Evolutionary conservation across 1,139 yeast genomes (phyloP).

Genomic region (Taphrina wiesneri): DNA sequence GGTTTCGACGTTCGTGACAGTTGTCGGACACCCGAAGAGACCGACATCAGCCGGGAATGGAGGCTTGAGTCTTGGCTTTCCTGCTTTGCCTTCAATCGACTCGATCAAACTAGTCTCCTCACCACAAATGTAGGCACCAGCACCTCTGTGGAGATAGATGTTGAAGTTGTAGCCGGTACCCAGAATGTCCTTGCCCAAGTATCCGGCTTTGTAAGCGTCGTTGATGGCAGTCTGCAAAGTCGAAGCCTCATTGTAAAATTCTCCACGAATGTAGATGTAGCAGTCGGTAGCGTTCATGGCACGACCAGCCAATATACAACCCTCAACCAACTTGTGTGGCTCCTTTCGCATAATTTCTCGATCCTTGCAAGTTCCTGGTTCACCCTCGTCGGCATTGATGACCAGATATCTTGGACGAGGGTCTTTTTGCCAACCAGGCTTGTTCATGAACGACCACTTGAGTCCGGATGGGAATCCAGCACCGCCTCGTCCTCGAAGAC

Average conservation of each 20-base stretch:
- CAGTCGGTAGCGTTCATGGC: slow-evolving; percentile 94
- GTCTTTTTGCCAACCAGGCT: slow-evolving; percentile 91
- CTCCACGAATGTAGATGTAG: slow-evolving; percentile 85
- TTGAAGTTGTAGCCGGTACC: slow-evolving; percentile 84
- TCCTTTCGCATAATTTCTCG: slow-evolving; percentile 86
- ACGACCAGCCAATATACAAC: slow-evolving; percentile 81
- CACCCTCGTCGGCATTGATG: slow-evolving; percentile 91
- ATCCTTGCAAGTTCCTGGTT: slow-evolving; percentile 90
- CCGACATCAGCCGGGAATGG: slow-evolving; percentile 95
- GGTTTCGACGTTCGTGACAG: slow-evolving; percentile 86
- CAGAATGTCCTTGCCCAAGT: slow-evolving; percentile 79
- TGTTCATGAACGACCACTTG: slow-evolving; percentile 91
- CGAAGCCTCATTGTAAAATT: slow-evolving; percentile 76
- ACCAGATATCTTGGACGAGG: slow-evolving; percentile 81
- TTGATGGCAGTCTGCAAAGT: slow-evolving; percentile 74
- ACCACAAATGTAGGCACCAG: slow-evolving; percentile 90
- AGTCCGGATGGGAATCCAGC: slow-evolving; percentile 91
- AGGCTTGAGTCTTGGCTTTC: slow-evolving; percentile 88
- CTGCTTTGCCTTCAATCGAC: slow-evolving; percentile 86
- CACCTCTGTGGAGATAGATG: slow-evolving; percentile 79
- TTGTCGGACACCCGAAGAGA: slow-evolving; percentile 82
- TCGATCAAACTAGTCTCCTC: slow-evolving; percentile 88
- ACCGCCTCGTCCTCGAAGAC: slow-evolving; percentile 88
- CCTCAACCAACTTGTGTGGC: slow-evolving; percentile 86
- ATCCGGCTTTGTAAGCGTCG: slow-evolving; percentile 79